Evolutionary conservation across 805 yeast genomes (phyloP), one percentile per base, ranked within the genome.

Genomic region (Kazachstania martiniae): DNA sequence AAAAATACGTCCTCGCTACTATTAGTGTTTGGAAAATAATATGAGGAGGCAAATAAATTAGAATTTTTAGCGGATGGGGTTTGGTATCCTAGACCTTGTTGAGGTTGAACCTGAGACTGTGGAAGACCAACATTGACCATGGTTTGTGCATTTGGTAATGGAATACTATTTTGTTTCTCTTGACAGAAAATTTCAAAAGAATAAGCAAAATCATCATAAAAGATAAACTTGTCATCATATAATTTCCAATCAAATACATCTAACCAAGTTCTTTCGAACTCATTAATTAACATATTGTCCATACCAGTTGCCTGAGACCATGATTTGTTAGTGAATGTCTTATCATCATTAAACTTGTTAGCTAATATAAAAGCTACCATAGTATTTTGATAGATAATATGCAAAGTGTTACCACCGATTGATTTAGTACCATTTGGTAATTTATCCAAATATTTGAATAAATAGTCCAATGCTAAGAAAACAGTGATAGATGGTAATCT

Each of bases 301-400:
- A 89, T 68, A 13, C 93, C 93, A 4, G 95, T 82, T n/a, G 96
- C 97, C 40, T 85, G 86, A 26, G 85, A 72, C 98, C 98, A 89
- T 6, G 95, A 84, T 49, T 76, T 77, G 61, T 89, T 89, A 39
- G 94, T 85, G 53, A 89, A 89, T 18, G 96, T 89, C 61, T 89
- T 86, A 62, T 89, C 98, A 59, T 89, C 97, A 53, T 87, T 85
- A 56, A 85, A 84, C 61, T 89, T 89, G 63, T 89, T 89, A 29
- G 95, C 94, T 39, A 89, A 63, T 23, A 89, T 72, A 27, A 89
- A 66, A 3, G 93, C 69, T 14, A 80, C 66, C 27, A 78, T 74
- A 26, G 85, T 53, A 63, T 68, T 51, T 61, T 66, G 61, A 68
- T 82, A 49, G 37, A 70, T 62, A 16, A 53, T 52, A 17, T 63